phyloP scores from a whole-genome alignment of 352 stramenopile species.

The Globisporangium canariense region DNA sequence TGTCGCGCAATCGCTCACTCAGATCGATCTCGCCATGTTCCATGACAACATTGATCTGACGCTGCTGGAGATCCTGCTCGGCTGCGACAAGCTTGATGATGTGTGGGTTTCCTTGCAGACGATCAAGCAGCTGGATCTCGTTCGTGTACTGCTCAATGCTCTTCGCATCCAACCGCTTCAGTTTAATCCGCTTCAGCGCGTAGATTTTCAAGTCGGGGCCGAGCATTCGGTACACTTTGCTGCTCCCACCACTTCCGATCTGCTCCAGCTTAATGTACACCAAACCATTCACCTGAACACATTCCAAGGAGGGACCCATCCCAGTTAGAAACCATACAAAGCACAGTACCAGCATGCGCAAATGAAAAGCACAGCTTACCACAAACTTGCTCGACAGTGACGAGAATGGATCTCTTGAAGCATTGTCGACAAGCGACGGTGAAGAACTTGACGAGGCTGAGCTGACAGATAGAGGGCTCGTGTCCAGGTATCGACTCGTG shows the following conservation, averaged over 20 bases:
- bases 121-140: slow-evolving; percentile 95
- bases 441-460: slow-evolving; percentile 61
- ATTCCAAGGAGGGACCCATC: not conserved
- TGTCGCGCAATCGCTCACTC: slow-evolving; percentile 87
- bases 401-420: slow-evolving; percentile 40
- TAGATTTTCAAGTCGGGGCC: slow-evolving; percentile 92
- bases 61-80: slow-evolving; percentile 87
- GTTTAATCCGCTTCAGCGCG: slow-evolving; percentile 98
- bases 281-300: slow-evolving; percentile 76
- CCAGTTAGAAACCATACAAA: slow-evolving; percentile 6
- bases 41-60: slow-evolving; percentile 90
- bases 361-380: slow-evolving; percentile 21
- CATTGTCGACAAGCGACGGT: slow-evolving; percentile 29
- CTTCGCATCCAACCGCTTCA: slow-evolving; percentile 88
- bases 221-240: slow-evolving; percentile 96
- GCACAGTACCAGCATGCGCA: not conserved
- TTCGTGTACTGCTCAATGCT: slow-evolving; percentile 96
- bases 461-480: slow-evolving; percentile 38
- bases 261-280: slow-evolving; percentile 95
- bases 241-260: slow-evolving; percentile 96
- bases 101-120: slow-evolving; percentile 91
- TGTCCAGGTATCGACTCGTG: slow-evolving; percentile 27
- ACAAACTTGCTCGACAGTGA: slow-evolving; percentile 58
- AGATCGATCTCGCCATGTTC: slow-evolving; percentile 97
- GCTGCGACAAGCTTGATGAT: slow-evolving; percentile 96